Evolutionary conservation across 2,329 filamentous ascomycete species (phyloP), one percentile per base, ranked within the genome.

Genomic region (Metarhizium brunneum): DNA sequence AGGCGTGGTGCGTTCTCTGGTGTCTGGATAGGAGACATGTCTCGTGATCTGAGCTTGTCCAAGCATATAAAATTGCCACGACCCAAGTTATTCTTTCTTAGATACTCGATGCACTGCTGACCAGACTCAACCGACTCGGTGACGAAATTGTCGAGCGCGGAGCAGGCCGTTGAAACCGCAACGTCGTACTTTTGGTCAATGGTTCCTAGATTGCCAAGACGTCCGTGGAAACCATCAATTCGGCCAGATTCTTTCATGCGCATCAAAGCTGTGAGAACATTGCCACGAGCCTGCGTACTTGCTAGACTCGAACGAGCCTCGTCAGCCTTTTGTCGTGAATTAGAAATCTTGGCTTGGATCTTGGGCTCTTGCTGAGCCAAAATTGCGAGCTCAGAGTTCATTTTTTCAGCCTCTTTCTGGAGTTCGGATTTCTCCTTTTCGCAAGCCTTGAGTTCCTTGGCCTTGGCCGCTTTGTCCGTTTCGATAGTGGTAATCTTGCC

Each of bases 41-140:
- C 89, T 53, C 90, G 84, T 36, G 81, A 78, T 29, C 90, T 84
- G 51, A 97, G 77, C 67, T 92, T 91, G 70, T 99, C 90, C 16
- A 99, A 80, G 62, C 94, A 89, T 65, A 99, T 97, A 69, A 99
- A 97, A 73, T 96, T 96, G 57, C 92, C 94, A 64, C 95, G 85
- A 13, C 94, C 94, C 3, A 99, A 84, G 63, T 96, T 96, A 64
- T 96, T 99, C 77, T 97, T 99, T 55, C 94, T 85, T 13, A 99
- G 80, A 66, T 99, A 94, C 67, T 97, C 94, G 60, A 99, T 97
- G 70, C 95, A 99, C 69, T 97, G 92, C 71, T 99, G 94, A 60
- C 92, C 94, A 57, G 91, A 89, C 65, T 97, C 94, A 14, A 97
- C 92, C 1, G 90, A 92, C 64, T 97, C 94, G 0, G 95, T 95